Conservation (phyloP, 805 yeast species). For the Yarrowia sp. region DNA sequence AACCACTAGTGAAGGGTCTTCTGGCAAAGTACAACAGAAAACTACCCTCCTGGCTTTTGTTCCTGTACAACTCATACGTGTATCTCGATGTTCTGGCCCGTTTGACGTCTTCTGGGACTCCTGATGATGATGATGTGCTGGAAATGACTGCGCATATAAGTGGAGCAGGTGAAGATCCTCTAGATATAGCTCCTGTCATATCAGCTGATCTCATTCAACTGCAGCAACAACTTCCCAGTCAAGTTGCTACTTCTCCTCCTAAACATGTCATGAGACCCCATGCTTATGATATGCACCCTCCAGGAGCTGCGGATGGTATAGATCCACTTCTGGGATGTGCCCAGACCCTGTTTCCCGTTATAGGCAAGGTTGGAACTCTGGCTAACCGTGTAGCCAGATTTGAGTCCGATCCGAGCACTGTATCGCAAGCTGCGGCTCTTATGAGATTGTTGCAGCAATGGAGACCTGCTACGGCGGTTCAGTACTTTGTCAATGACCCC, state of each 20-base stretch:
- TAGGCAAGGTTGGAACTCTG: constrained; percentile 61
- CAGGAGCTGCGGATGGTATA: constrained; percentile 41
- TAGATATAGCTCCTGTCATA: not conserved
- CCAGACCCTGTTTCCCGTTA: constrained; percentile 59
- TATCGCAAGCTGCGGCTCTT: constrained; percentile 52
- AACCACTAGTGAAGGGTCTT: constrained; percentile 48
- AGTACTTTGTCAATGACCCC: constrained; percentile 42
- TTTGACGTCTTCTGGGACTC: constrained; percentile 44
- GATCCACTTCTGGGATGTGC: constrained; percentile 71
- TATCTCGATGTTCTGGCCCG: constrained; percentile 67
- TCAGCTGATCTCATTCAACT: not conserved
- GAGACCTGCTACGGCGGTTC: constrained; percentile 50
- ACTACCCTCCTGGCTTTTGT: constrained; percentile 47
- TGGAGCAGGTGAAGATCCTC: not conserved
- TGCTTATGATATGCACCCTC: constrained; percentile 14
- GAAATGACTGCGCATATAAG: not conserved
- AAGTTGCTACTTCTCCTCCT: not conserved
- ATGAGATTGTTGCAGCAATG: constrained; percentile 54
- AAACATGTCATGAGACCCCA: not conserved
- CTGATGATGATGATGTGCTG: constrained; percentile 43
- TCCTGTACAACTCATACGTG: constrained; percentile 62
- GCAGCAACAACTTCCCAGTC: not conserved
- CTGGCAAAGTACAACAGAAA: constrained; percentile 28
- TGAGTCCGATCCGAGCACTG: constrained; percentile 48
- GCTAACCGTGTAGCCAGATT: constrained; percentile 49